These are phyloP conservation scores for Globisporangium middletonii DNA, from an alignment of 352 stramenopile species.

Conservation along the genomic window DNA sequence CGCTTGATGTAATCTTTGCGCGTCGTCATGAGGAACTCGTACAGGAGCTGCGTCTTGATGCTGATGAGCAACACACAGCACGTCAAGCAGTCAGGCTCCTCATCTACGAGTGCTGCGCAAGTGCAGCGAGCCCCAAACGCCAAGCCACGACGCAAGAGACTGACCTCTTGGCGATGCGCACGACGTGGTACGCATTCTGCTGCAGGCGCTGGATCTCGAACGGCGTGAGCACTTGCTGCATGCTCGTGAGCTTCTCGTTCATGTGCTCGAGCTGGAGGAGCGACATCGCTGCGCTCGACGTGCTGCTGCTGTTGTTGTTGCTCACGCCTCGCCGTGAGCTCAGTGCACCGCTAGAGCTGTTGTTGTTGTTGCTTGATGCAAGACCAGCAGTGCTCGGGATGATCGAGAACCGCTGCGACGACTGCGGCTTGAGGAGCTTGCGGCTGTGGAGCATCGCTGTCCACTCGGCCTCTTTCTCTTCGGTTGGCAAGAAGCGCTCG, in stretches of 20 bases:
- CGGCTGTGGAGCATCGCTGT: constrained; percentile 10
- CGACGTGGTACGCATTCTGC: constrained; percentile 46
- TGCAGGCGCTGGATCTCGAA: constrained; percentile 75
- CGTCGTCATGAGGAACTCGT: constrained; percentile 31
- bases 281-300: constrained; percentile 5
- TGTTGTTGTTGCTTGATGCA: neutral
- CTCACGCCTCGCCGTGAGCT: neutral
- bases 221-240: constrained; percentile 75
- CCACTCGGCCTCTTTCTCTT: constrained; percentile 34
- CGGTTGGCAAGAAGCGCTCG: constrained; percentile 20
- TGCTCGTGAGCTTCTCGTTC: constrained; percentile 52
- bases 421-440: constrained; percentile 8
- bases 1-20: constrained; percentile 38
- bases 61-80: constrained; percentile 12
- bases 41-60: constrained; percentile 55
- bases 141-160: neutral
- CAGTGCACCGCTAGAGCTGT: constrained; percentile 2
- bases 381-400: constrained; percentile 4
- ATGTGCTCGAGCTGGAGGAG: constrained; percentile 41
- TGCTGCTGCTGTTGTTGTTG: constrained; percentile 3
- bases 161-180: constrained; percentile 64
- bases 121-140: neutral
- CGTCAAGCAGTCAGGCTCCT: neutral
- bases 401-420: neutral
- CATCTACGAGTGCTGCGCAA: too few relatives aligned